These are phyloP conservation scores for Novymonas esmeraldas DNA, from an alignment of 208 protist genomes.

Conservation along the genomic window DNA sequence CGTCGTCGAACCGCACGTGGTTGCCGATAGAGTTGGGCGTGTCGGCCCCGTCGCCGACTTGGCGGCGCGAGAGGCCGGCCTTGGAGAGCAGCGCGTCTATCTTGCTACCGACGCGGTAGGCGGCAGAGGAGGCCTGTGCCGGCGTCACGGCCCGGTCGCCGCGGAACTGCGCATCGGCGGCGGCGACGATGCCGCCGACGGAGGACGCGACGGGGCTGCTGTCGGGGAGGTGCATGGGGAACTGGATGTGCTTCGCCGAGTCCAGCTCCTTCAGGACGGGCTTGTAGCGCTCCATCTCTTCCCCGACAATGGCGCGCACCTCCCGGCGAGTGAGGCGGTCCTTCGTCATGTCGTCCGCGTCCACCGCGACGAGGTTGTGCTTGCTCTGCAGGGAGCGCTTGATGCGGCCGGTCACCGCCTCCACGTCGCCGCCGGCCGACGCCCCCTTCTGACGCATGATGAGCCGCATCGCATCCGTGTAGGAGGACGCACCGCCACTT, in stretches of 20 bases:
- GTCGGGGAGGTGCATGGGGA: constrained; percentile 76
- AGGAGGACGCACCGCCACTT: constrained; percentile 37
- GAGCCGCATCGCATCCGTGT: constrained; percentile 46
- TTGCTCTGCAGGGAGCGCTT: constrained; percentile 62
- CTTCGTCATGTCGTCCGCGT: constrained; percentile 77
- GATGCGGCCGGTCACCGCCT: constrained; percentile 41
- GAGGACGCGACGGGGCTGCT: constrained; percentile 72
- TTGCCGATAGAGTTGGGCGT: constrained; percentile 40
- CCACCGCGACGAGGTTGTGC: constrained; percentile 70
- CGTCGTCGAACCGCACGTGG: constrained; percentile 44
- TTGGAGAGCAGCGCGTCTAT: constrained; percentile 61
- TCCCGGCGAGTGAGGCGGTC: constrained; percentile 57
- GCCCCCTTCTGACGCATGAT: constrained; percentile 44
- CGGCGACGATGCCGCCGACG: constrained; percentile 74
- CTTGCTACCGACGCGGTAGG: constrained; percentile 54
- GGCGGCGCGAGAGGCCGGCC: constrained; percentile 54
- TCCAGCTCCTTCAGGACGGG: constrained; percentile 69
- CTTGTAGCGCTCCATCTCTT: constrained; percentile 82
- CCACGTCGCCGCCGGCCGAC: constrained; percentile 26
- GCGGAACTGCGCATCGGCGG: constrained; percentile 41
- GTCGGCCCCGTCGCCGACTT: constrained; percentile 22
- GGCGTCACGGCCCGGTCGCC: constrained; percentile 11
- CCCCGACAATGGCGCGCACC: constrained; percentile 67
- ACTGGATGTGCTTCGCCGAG: constrained; percentile 71
- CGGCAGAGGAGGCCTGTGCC: constrained; percentile 31